Evolutionary conservation across 1,284 basidiomycete species (phyloP).

Genomic region (Phenoliferia sp.): DNA sequence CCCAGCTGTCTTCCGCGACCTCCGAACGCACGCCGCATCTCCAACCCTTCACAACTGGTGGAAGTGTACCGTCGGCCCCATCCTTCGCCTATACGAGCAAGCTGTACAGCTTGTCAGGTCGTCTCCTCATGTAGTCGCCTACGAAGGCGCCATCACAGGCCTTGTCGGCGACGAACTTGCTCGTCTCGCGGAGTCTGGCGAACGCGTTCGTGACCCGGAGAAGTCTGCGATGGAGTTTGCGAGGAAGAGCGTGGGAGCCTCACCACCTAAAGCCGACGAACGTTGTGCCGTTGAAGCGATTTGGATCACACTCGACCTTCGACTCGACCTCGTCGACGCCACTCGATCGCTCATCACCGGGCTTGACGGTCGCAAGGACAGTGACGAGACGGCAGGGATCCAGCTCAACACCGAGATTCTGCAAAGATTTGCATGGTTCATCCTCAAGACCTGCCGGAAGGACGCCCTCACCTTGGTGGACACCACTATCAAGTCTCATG

Average conservation of each 20-base stretch:
- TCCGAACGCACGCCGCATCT: not conserved
- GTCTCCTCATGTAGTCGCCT: not conserved
- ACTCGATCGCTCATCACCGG: constrained; percentile 40
- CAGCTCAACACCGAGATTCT: constrained; percentile 2
- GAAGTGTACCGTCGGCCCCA: not conserved
- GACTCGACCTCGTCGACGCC: constrained; percentile 47
- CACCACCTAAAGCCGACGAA: constrained; percentile 54
- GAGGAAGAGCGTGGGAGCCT: constrained; percentile 51
- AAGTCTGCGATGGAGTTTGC: constrained; percentile 48
- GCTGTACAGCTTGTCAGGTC: not conserved
- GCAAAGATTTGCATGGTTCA: not conserved
- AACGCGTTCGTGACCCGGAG: constrained; percentile 51
- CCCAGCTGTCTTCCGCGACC: not conserved
- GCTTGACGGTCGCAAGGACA: not conserved
- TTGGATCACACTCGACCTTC: constrained; percentile 49
- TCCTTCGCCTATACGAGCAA: not conserved
- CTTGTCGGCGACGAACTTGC: constrained; percentile 4
- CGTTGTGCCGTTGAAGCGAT: constrained; percentile 44
- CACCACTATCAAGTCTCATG: constrained; percentile 43
- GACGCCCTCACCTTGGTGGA: constrained; percentile 48
- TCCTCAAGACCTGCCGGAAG: constrained; percentile 43
- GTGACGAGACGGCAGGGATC: not conserved
- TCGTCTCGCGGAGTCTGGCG: constrained; percentile 54
- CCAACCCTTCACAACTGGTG: not conserved
- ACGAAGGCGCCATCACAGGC: not conserved